phyloP scores from a whole-genome alignment of 163 green algal species.

The Scenedesmus sp. region DNA sequence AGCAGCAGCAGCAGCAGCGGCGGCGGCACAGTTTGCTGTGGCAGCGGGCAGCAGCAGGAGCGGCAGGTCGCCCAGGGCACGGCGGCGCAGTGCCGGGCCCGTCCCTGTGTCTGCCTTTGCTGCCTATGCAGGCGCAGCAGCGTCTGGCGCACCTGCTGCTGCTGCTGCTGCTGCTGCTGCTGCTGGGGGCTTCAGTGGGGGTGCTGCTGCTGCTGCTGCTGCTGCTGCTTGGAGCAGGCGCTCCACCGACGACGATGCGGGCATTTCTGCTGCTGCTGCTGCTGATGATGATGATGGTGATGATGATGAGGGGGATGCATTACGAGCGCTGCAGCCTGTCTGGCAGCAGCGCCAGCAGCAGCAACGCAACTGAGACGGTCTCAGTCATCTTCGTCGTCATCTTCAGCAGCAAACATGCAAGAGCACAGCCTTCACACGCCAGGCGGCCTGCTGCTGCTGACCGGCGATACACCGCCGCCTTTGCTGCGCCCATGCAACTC shows the following conservation, averaged over 20 bases:
- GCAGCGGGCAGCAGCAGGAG: slow-evolving; percentile 6
- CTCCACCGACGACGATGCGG: not conserved
- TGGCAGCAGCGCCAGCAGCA: not conserved
- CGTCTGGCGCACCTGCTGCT: not conserved
- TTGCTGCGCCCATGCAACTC: too few relatives aligned
- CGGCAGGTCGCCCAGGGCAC: not conserved
- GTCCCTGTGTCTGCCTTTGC: not conserved
- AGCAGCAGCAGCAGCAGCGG: not conserved
- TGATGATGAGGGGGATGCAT: not conserved
- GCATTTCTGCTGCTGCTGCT: not conserved
- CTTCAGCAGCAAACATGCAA: not conserved
- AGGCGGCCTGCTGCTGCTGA: not conserved
- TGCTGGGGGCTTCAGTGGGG: not conserved
- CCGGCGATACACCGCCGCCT: too few relatives aligned
- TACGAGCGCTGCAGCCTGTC: too few relatives aligned
- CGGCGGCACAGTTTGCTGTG: not conserved
- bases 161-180: slow-evolving; percentile 13
- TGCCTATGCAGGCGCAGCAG: not conserved
- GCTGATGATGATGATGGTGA: not conserved
- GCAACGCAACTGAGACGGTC: too few relatives aligned
- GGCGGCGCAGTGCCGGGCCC: not conserved
- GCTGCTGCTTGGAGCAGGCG: not conserved
- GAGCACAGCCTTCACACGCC: not conserved
- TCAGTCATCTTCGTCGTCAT: not conserved
- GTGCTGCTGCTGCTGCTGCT: not conserved